Evolutionary conservation across 331 rosid genomes (phyloP), one percentile per base, ranked within the genome.

Genomic region (Malus hybrid): DNA sequence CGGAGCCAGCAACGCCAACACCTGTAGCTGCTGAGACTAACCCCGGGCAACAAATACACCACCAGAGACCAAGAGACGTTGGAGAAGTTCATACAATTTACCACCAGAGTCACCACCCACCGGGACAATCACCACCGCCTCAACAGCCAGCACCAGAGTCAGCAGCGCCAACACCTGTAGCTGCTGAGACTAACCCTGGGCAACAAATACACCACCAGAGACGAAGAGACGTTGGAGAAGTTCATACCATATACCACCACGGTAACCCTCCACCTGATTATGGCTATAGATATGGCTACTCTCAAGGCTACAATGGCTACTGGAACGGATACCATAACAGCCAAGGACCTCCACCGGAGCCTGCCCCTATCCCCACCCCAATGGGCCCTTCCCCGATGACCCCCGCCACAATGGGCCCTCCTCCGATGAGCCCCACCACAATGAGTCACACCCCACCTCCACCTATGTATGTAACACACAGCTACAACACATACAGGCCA

Each of bases 401-500:
- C n/a, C 18, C 57, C 18, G 1, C 67, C 19, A 6, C 81, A 2
- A 27, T 66, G 50, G 61, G 22, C n/a, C 7, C 65, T 24, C 3
- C 31, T 22, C 59, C 65, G 6, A 10, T 57, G 63, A 22, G 20
- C 22, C n/a, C 64, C 16, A 0, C 73, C 18, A 10, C 81, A 0
- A 11, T 65, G 46, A 2, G 59, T 54, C 22, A 56, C 6, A 71
- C 70, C 46, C 82, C 83, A 28, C 29, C 82, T 0, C 73, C 79
- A 22, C 81, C 90, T 0, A 19, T 74, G 48, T 68, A 80, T 48
- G 90, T 78, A 46, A 85, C 92, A 71, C 96, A 87, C 48, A 86
- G 90, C 86, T 83, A 93, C 79, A 87, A 90, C 83, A 79, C 84
- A 65, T 71, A 85, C 78, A 86, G 71, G 59, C 88, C 91, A 65